Evolutionary conservation across 2,329 filamentous ascomycete species (phyloP).

Genomic region (Cercospora sp.): DNA sequence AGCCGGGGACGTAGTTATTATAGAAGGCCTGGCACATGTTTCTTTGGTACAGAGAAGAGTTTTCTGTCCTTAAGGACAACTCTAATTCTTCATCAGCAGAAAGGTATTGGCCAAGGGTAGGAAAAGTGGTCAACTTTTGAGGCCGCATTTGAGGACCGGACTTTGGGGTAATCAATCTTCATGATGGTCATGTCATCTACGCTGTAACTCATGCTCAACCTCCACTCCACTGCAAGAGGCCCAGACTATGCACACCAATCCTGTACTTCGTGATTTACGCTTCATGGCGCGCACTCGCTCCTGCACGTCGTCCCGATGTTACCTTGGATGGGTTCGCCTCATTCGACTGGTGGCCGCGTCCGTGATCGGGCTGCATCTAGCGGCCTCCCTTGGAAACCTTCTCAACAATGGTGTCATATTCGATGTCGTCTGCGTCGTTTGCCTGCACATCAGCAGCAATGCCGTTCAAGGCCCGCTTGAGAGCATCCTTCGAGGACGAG

Average conservation of each 20-base stretch:
- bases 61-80: not conserved
- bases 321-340: not conserved
- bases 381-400: slow-evolving; percentile 52
- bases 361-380: slow-evolving; percentile 35
- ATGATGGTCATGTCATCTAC: slow-evolving; percentile 14
- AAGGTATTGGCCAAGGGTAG: not conserved
- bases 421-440: slow-evolving; percentile 80
- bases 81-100: not conserved
- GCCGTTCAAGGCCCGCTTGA: slow-evolving; percentile 76
- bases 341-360: not conserved
- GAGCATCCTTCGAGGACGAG: slow-evolving; percentile 78
- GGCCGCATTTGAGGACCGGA: not conserved
- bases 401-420: slow-evolving; percentile 67
- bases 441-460: slow-evolving; percentile 77
- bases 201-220: slow-evolving; percentile 9
- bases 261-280: not conserved
- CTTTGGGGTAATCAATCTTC: slow-evolving; percentile 11
- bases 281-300: not conserved
- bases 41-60: not conserved
- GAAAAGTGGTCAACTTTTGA: not conserved
- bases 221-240: not conserved
- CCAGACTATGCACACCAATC: not conserved
- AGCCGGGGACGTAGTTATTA: not conserved
- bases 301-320: not conserved
- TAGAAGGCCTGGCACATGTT: not conserved